Evolutionary conservation across 768 basidiomycete species (phyloP).

Genomic region (Podaxis sp.): DNA sequence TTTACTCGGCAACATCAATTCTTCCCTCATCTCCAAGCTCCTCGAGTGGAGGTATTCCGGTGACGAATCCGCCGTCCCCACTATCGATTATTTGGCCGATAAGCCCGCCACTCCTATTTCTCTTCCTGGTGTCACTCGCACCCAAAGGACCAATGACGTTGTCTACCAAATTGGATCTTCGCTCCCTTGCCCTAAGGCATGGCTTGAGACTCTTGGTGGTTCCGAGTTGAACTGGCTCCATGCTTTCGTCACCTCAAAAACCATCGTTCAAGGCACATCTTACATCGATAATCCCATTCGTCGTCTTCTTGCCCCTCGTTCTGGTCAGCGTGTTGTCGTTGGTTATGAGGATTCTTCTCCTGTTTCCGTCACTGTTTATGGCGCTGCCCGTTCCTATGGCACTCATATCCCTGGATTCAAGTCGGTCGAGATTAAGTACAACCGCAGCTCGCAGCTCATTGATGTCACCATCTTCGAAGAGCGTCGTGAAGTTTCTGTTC

Average conservation of each 20-base stretch:
- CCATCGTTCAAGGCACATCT: slow-evolving; percentile 79
- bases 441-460: slow-evolving; percentile 50
- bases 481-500: slow-evolving; percentile 68
- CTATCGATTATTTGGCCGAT: slow-evolving; percentile 75
- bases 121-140: slow-evolving; percentile 37
- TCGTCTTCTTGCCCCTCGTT: slow-evolving; percentile 80
- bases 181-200: slow-evolving; percentile 59
- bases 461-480: slow-evolving; percentile 80
- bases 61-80: slow-evolving; percentile 71
- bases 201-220: slow-evolving; percentile 86
- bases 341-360: slow-evolving; percentile 40
- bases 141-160: slow-evolving; percentile 38
- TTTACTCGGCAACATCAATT: slow-evolving; percentile 84
- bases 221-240: slow-evolving; percentile 80
- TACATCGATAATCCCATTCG: slow-evolving; percentile 89
- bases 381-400: slow-evolving; percentile 78
- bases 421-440: slow-evolving; percentile 70
- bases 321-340: slow-evolving; percentile 74
- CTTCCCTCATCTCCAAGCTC: slow-evolving; percentile 70
- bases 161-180: slow-evolving; percentile 45
- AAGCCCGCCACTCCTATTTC: slow-evolving; percentile 30
- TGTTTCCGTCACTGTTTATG: slow-evolving; percentile 61
- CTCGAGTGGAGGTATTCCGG: slow-evolving; percentile 74
- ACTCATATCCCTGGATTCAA: slow-evolving; percentile 73
- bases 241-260: slow-evolving; percentile 76